Conservation (phyloP, 1,139 yeast genomes). For the Saccharomycopsis phalli region DNA sequence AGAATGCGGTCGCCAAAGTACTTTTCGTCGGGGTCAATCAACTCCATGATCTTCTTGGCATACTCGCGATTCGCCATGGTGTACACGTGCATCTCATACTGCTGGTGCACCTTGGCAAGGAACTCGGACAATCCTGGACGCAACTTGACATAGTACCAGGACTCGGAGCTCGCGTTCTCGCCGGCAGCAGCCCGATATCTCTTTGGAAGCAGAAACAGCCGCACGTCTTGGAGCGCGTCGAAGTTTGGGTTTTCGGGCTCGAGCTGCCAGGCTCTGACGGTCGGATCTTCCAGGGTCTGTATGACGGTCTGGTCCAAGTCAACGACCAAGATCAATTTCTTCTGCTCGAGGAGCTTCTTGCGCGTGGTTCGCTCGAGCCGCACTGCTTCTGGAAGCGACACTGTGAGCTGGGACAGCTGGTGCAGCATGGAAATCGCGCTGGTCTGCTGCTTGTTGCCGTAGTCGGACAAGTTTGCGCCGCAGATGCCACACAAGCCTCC, state of each 20-base stretch:
- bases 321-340: constrained; percentile 79
- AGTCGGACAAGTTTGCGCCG: constrained; percentile 74
- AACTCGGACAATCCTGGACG: constrained; percentile 82
- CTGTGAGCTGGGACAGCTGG: constrained; percentile 77
- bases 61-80: constrained; percentile 98
- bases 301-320: constrained; percentile 96
- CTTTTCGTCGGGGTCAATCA: constrained; percentile 82
- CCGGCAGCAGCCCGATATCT: neutral
- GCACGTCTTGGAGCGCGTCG: constrained; percentile 75
- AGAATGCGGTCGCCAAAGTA: constrained; percentile 87
- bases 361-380: constrained; percentile 67
- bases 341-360: constrained; percentile 48
- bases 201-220: constrained; percentile 69
- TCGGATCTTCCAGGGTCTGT: constrained; percentile 96
- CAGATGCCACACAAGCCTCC: constrained; percentile 95
- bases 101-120: constrained; percentile 48
- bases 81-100: constrained; percentile 87
- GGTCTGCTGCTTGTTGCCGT: constrained; percentile 64
- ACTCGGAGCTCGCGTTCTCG: constrained; percentile 26
- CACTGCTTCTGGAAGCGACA: constrained; percentile 79
- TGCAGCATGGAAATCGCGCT: constrained; percentile 89
- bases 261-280: constrained; percentile 92
- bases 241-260: constrained; percentile 82
- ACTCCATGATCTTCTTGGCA: constrained; percentile 81
- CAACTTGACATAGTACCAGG: constrained; percentile 88